Conservation (phyloP, 257 asterid species). For the Jasminum sambac region DNA sequence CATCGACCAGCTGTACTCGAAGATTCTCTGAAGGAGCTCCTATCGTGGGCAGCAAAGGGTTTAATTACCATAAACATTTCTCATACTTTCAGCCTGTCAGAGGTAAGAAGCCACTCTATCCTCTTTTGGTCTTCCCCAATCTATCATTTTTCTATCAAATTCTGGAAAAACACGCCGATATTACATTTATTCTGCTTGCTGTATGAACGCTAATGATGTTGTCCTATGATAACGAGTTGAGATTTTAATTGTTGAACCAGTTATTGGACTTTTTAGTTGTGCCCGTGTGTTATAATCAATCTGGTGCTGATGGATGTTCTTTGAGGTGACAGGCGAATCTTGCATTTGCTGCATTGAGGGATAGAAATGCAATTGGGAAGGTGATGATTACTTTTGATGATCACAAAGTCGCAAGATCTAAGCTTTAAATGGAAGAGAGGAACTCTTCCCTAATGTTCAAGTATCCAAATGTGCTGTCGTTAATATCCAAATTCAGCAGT, state of each 20-base stretch:
- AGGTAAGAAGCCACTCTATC: conserved; percentile 54
- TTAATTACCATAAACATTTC: conserved; percentile 66
- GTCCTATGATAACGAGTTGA: background rate
- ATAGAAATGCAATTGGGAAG: conserved; percentile 89
- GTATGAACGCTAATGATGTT: too few species aligned
- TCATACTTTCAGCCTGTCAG: conserved; percentile 57
- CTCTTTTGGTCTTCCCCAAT: background rate
- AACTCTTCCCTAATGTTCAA: background rate
- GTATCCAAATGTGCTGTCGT: conserved; percentile 8
- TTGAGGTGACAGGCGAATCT: conserved; percentile 63
- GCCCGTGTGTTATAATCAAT: background rate
- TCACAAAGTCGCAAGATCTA: conserved; percentile 42
- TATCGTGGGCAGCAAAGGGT: conserved; percentile 83
- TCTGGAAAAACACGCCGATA: background rate
- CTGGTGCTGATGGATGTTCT: background rate
- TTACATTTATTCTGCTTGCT: background rate
- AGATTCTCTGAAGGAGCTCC: conserved; percentile 79
- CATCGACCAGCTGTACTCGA: conserved; percentile 64
- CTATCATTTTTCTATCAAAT: background rate
- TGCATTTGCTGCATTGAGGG: conserved; percentile 80
- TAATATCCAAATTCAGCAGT: background rate
- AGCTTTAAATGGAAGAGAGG: conserved; percentile 35
- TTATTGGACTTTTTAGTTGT: background rate
- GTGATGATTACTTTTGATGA: conserved; percentile 72
- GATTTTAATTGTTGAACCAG: background rate